Base-by-base conservation (phyloP, 1,139 yeast genomes). In the Magnusiomyces paraingens region DNA sequence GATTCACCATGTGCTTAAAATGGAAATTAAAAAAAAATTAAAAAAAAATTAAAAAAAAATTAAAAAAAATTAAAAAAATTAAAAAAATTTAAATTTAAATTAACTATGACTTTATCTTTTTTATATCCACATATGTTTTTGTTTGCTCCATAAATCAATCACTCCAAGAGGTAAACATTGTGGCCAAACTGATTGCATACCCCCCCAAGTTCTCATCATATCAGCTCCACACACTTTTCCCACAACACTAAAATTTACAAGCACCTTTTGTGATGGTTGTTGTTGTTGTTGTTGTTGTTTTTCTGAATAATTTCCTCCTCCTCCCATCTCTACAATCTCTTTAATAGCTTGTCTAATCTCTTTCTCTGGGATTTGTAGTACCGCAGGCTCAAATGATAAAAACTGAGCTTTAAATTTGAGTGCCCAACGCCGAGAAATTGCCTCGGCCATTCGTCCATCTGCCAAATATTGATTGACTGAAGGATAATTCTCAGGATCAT, bases 151-250 rank as follows among this genome's bases (percentile, higher is more conserved):
- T 5, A 46, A 22, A 36, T 50, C 52, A 20, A 51, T 46, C 39
- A 53, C 45, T 1, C 58, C 54, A 2, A 42, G 17, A n/a, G 57
- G 57, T 22, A 49, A 35, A 17, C 50, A 49, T 15, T 48, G 38
- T 2, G 38, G 45, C 47, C 51, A 52, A 6, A 54, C 41, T 1
- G 57, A 54, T 4, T 29, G n/a, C 17, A 35, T 4, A 2, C 45
- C 20, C 2, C 56, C 56, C 56, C 56, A 59, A 26, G 29, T 46
- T 12, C 52, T 47, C 22, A 47, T 26, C 51, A 59, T 52, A 6
- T 53, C 55, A 3, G 48, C 54, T 1, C 56, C 55, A 32, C 57
- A 55, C 1, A 58, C 20, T 6, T 50, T 49, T 1, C 41, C 45
- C 1, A 53, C 49, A 55, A 53, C 52, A 3, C 36, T 15, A 26